Percentiles rank a stretch among this genome's conserved stretches.
Conservation (phyloP, 129 eudicot species). For the Mikania micrantha region DNA sequence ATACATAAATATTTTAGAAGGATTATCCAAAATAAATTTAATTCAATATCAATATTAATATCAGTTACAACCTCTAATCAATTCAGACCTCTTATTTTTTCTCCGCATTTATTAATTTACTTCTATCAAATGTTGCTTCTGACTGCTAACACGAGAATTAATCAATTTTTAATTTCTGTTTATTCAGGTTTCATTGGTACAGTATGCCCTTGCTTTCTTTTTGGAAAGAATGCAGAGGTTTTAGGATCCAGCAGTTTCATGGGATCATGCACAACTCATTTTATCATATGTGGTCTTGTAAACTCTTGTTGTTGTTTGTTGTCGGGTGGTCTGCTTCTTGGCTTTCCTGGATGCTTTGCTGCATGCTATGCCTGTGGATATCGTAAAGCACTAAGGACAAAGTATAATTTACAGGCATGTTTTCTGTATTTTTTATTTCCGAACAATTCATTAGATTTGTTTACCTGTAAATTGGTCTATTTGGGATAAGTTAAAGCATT, state of each 20-base stretch:
- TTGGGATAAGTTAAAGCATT: too few species aligned
- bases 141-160: background rate
- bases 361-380: constrained; percentile 84
- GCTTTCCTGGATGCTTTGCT: constrained; percentile 80
- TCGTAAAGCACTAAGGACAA: constrained; percentile 57
- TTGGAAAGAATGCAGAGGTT: constrained; percentile 78
- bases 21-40: too few species aligned
- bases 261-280: constrained; percentile 83
- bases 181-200: constrained; percentile 58
- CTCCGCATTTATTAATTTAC: background rate
- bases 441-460: too few species aligned
- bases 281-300: constrained; percentile 61
- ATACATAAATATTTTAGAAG: too few species aligned
- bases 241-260: constrained; percentile 64
- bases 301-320: constrained; percentile 64
- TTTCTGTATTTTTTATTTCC: background rate
- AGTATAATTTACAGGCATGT: constrained; percentile 68
- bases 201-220: constrained; percentile 75
- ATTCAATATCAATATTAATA: too few species aligned
- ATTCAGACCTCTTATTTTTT: too few species aligned
- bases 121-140: too few species aligned
- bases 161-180: constrained; percentile 11
- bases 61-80: too few species aligned
- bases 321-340: constrained; percentile 62
- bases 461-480: too few species aligned